Evolutionary conservation across 2,329 filamentous ascomycete species (phyloP), one percentile per base, ranked within the genome.

Genomic region (Tolypocladium endophyticum): DNA sequence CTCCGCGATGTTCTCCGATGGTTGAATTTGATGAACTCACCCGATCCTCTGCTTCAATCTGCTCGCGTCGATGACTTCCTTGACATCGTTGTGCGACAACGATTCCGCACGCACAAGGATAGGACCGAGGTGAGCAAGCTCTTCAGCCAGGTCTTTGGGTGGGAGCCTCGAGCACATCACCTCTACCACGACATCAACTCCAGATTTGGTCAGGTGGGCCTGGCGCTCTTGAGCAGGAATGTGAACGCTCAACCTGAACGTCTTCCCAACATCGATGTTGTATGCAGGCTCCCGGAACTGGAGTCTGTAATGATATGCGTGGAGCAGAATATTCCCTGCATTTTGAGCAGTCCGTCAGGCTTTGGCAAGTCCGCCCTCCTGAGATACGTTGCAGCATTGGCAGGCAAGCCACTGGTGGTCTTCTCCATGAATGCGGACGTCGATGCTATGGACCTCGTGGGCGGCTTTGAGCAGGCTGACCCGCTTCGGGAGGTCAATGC

Each of bases 391-490:
- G 92, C 94, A n/a, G 87, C 88, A 16, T 76, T 88, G 30, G 84
- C 85, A 50, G 94, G 94, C 30, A 88, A 88, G 59, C 80, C 85
- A 1, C 77, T 97, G 4, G 83, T 92, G 38, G 88, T 91, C 20
- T 90, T 97, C 67, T 87, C 92, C 0, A 85, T 99, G 75, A 99
- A 96, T 70, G 88, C 92, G 8, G 95, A 99, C 67, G 89, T 96
- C 53, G 94, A 99, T 72, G 92, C 93, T 0, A 96, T 96, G 86
- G 94, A 99, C 73, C 84, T 99, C 59, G 90, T 99, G 60, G 94
- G 94, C 68, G 94, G 94, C 0, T 99, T 96, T 69, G 94, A 99
- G 72, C 94, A 99, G 73, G 87, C 90, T 23, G 94, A 99, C 70
- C 86, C 90, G 28, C 80, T 88, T 57, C 83, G 93, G 59, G 84